These are phyloP conservation scores for Quercus tomentella DNA, from an alignment of 331 rosid species.

Conservation along the genomic window DNA sequence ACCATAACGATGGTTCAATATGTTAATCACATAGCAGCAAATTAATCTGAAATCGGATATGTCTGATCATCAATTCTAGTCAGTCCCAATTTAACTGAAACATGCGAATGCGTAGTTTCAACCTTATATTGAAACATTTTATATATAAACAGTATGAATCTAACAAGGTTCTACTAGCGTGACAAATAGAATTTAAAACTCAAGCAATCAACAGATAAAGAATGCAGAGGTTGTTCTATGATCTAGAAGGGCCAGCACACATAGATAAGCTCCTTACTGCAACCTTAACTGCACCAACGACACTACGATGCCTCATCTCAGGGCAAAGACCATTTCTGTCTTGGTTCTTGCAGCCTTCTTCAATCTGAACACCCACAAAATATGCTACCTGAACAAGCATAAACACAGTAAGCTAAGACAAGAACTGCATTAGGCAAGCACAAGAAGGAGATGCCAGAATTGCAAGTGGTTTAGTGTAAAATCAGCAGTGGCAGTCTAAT, in stretches of 20 bases:
- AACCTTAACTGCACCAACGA: conserved; percentile 75
- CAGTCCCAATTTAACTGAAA: background rate
- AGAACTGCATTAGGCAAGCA: background rate
- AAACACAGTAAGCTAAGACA: conserved; percentile 14
- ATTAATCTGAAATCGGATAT: background rate
- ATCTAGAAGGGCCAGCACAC: conserved; percentile 60
- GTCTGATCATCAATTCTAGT: background rate
- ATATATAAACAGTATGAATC: background rate
- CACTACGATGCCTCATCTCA: conserved; percentile 71
- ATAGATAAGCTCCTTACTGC: conserved; percentile 81
- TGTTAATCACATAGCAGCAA: background rate
- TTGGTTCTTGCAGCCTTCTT: conserved; percentile 45
- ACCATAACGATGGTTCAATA: background rate
- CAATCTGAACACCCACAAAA: conserved; percentile 82
- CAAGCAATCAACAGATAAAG: conserved; percentile 3
- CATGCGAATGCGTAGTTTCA: background rate
- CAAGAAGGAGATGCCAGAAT: background rate
- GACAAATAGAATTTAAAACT: background rate
- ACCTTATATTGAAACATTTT: conserved; percentile 9
- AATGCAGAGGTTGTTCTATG: conserved; percentile 12
- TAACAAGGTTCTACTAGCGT: background rate
- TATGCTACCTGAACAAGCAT: conserved; percentile 68
- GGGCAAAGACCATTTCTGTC: conserved; percentile 54
- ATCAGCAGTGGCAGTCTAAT: background rate
- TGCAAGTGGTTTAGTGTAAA: background rate